Percentiles rank a stretch among this genome's conserved stretches.
These are phyloP conservation scores for Saprolegnia parasitica DNA, from an alignment of 352 stramenopile species.

Conservation along the genomic window DNA sequence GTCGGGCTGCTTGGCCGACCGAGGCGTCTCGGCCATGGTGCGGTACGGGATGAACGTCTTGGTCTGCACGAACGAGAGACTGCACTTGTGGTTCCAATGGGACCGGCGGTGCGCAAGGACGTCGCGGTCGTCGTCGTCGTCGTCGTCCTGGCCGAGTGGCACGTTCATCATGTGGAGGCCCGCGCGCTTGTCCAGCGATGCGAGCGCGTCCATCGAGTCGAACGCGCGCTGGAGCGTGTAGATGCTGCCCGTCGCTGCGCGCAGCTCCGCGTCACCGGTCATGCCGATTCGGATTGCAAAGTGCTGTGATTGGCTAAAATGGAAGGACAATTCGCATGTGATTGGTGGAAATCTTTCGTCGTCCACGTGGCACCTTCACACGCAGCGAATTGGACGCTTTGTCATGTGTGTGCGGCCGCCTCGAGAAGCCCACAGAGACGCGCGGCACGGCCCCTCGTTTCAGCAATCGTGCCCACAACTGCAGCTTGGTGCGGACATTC, in stretches of 20 bases:
- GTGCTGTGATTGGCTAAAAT: too few relatives aligned
- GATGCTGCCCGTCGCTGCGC: constrained; percentile 10
- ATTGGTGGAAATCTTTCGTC: too few relatives aligned
- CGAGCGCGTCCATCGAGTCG: constrained; percentile 9
- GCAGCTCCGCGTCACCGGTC: neutral
- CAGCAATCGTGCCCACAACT: too few relatives aligned
- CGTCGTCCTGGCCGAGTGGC: neutral
- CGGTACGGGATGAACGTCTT: constrained; percentile 27
- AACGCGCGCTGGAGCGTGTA: constrained; percentile 7
- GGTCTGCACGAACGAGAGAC: constrained; percentile 22
- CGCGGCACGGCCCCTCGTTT: too few relatives aligned
- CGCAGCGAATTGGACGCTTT: too few relatives aligned
- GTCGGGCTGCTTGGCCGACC: neutral
- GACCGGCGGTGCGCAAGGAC: neutral
- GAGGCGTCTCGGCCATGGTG: neutral
- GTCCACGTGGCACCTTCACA: too few relatives aligned
- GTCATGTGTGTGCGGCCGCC: too few relatives aligned
- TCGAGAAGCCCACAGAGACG: too few relatives aligned
- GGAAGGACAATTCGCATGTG: too few relatives aligned
- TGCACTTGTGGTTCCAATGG: constrained; percentile 15
- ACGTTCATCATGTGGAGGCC: constrained; percentile 12
- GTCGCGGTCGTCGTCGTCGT: neutral
- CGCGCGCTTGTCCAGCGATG: neutral
- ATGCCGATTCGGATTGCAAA: too few relatives aligned
- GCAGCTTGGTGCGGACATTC: too few relatives aligned